Evolutionary conservation across 2,329 filamentous ascomycete species (phyloP), one percentile per base, ranked within the genome.

Genomic region (Gaeumannomyces tritici): DNA sequence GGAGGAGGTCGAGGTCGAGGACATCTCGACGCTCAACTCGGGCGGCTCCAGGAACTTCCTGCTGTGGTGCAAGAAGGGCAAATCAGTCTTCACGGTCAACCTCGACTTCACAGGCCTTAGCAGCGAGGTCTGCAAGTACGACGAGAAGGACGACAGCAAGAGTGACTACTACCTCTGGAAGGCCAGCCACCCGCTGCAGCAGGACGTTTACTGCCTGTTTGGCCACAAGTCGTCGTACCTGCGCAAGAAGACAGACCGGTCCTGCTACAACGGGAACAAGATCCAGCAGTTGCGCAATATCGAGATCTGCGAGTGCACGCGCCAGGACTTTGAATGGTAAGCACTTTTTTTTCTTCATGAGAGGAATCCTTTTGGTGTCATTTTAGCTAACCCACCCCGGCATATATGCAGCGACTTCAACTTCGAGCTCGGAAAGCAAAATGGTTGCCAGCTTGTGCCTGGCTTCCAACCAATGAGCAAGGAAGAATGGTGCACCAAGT

Each of bases 291-390:
- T 93, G 29, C 88, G 93, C 74, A 82, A 83, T 67, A 87, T 90
- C 67, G 77, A 83, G 66, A 91, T 96, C 73, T 99, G 95, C 79
- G 81, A 84, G 64, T 99, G 95, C 76, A 89, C 86, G 11, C 83
- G 91, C 61, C 83, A 85, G 63, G 95, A 99, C 75, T 99, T 88
- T 72, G 95, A 99, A 81, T 99, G 95, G 90, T 93, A 77, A 77
- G 86, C 76, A 15, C 13, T 55, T 18, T 42, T 1, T 7, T 33
- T 33, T 33, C 12, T 33, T 31, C 29, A 12, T 11, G 31, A 33
- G 31, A 18, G 2, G 42, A 4, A 1, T 2, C 18, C 21, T 24
- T 29, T 2, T 15, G 56, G 55, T 57, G n/a, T n/a, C n/a, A n/a
- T 21, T 8, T 62, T 26, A 24, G 26, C 55, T 27, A 28, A 56